Evolutionary conservation across 2,329 filamentous ascomycete genomes (phyloP).

Genomic region (Elsinoe arachidis): DNA sequence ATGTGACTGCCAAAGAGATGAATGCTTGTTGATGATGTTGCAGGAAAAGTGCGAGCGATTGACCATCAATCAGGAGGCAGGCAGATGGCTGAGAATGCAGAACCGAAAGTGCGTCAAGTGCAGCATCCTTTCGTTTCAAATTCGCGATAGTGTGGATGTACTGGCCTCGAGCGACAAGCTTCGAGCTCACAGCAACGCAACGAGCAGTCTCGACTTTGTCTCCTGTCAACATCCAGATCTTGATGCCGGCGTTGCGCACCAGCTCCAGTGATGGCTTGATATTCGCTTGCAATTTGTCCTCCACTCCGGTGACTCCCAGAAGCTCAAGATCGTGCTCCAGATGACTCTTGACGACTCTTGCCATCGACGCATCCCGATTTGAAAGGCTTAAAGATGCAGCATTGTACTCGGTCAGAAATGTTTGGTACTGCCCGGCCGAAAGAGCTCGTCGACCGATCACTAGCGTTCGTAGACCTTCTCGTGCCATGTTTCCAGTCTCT

Average conservation of each 20-base stretch:
- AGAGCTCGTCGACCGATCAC: constrained; percentile 90
- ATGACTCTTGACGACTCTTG: constrained; percentile 66
- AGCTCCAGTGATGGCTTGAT: constrained; percentile 94
- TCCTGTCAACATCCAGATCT: constrained; percentile 99
- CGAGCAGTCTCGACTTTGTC: constrained; percentile 97
- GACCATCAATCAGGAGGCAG: constrained; percentile 88
- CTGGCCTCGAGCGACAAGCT: constrained; percentile 85
- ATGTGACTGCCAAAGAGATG: constrained; percentile 74
- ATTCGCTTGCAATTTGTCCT: constrained; percentile 91
- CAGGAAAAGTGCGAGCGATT: constrained; percentile 76
- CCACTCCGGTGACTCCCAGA: constrained; percentile 93
- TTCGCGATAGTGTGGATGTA: constrained; percentile 83
- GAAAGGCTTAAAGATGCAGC: constrained; percentile 73
- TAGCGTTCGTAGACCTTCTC: constrained; percentile 86
- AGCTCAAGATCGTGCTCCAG: constrained; percentile 86
- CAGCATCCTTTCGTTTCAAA: constrained; percentile 70
- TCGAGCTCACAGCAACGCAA: constrained; percentile 90
- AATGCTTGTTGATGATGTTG: constrained; percentile 76
- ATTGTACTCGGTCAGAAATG: constrained; percentile 67
- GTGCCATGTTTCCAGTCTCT: constrained; percentile 98
- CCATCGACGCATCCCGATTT: constrained; percentile 73
- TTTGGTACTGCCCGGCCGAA: constrained; percentile 66
- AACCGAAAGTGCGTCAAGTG: constrained; percentile 81
- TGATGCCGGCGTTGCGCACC: constrained; percentile 91
- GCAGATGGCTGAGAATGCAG: constrained; percentile 76